Evolutionary conservation across 768 basidiomycete genomes (phyloP), one percentile per base, ranked within the genome.

Genomic region (Tephrocybe sp.): DNA sequence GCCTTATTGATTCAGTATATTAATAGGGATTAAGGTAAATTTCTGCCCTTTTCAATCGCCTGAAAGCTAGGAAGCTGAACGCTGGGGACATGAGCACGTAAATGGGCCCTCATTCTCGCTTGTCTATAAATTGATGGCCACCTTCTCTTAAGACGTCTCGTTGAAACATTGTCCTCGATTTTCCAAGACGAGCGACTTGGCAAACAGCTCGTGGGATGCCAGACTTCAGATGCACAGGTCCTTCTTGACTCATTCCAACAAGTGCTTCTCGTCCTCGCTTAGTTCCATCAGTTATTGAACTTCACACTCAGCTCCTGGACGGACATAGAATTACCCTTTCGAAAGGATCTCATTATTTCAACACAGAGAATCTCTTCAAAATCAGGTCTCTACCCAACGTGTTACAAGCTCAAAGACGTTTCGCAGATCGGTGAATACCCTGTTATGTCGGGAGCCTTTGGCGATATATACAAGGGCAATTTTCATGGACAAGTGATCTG

Each of bases 401-500:
- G 43, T 14, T 51, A 45, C 25, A 30, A 51, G 23, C 25, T 51
- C 1, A 25, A n/a, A 21, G 15, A 43, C 24, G 38, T 45, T 8
- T 24, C 20, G 2, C 8, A 12, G 26, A 25, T 8, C 17, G 24
- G 23, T 17, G 50, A 36, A 14, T 18, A 51, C 3, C 33, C 40
- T 17, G 34, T 45, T 9, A 26, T 28, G 3, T 15, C 33, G n/a
- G 50, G 50, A 17, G 42, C 24, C 9, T 51, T 37, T 21, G 50
- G 24, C 3, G 50, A 51, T 32, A 45, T 51, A n/a, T 51, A 45
- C 26, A 36, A 45, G 23, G 50, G 34, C 5, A n/a, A 17, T 5
- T 45, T 38, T 21, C 50, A 23, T 9, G 50, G 50, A 26, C n/a
- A 45, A 30, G 17, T 43, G 12, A 43, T 51, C 18, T 51, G 50